Evolutionary conservation across 23 red algal species (phyloP).

Genomic region (Pyropia haitanensis): DNA sequence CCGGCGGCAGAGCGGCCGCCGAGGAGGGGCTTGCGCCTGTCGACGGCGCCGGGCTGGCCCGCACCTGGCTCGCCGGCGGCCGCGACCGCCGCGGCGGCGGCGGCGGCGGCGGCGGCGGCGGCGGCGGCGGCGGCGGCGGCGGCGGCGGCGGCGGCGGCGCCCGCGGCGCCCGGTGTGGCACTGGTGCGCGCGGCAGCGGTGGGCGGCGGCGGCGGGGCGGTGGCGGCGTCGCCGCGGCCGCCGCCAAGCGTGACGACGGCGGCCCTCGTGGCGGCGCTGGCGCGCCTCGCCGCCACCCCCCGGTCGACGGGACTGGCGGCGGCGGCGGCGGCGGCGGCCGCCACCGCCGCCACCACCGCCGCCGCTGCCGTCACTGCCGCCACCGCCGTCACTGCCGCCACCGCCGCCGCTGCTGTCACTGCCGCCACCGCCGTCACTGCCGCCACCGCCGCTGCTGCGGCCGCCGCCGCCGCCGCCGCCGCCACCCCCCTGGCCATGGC

Average conservation of each 20-base stretch:
- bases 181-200: background rate
- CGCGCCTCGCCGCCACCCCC: background rate
- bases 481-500: constrained; percentile 2
- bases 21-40: too few relatives aligned
- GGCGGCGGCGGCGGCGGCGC: too few relatives aligned
- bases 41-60: too few relatives aligned
- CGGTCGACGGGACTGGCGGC: background rate
- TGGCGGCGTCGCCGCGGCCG: background rate
- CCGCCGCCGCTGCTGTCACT: background rate
- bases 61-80: too few relatives aligned
- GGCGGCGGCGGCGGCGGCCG: background rate
- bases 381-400: background rate
- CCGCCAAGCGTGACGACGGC: background rate
- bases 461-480: background rate
- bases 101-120: too few relatives aligned
- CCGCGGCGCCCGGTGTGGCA: background rate
- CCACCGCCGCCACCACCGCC: background rate
- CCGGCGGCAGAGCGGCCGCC: too few relatives aligned
- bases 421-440: background rate
- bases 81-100: too few relatives aligned
- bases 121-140: too few relatives aligned
- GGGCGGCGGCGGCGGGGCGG: background rate
- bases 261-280: background rate
- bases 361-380: background rate
- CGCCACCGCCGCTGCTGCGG: background rate